These are phyloP conservation scores for Aspergillus ochraceus DNA, from an alignment of 2,329 filamentous ascomycete species.

Conservation along the genomic window DNA sequence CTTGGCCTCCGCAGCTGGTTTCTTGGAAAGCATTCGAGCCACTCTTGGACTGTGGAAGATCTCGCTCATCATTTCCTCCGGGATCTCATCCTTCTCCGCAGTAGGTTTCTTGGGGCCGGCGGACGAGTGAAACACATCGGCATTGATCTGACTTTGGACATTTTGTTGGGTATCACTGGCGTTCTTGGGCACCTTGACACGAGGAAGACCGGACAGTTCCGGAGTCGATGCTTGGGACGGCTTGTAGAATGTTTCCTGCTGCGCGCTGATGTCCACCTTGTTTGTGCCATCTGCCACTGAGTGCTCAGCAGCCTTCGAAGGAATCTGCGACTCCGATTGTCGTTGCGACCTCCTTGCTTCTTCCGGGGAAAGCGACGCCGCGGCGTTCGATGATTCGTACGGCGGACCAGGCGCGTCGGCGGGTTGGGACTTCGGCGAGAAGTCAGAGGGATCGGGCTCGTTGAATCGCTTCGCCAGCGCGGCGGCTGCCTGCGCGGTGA, in stretches of 20 bases:
- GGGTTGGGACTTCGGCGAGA: conserved; percentile 16
- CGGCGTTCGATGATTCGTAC: conserved; percentile 28
- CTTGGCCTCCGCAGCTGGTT: conserved; percentile 23
- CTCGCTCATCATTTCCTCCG: conserved; percentile 60
- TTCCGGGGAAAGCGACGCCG: conserved; percentile 38
- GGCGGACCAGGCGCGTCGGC: conserved; percentile 26
- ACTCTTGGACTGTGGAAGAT: conserved; percentile 63
- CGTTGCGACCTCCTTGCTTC: conserved; percentile 49
- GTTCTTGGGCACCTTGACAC: conserved; percentile 56
- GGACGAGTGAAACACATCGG: conserved; percentile 55
- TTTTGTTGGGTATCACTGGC: conserved; percentile 48
- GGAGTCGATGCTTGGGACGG: conserved; percentile 49
- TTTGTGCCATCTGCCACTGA: conserved; percentile 26
- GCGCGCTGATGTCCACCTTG: conserved; percentile 48
- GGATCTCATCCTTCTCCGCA: conserved; percentile 44
- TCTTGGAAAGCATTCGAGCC: conserved; percentile 55
- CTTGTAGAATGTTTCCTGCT: conserved; percentile 60
- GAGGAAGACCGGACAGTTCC: conserved; percentile 54
- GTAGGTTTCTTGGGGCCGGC: conserved; percentile 17
- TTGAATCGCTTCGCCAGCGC: conserved; percentile 60
- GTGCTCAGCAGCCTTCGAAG: conserved; percentile 50
- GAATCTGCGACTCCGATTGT: conserved; percentile 54
- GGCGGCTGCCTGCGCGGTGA: conserved; percentile 62
- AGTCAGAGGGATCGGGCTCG: conserved; percentile 40
- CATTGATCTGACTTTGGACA: conserved; percentile 50